Base-by-base conservation (phyloP, 73 alveolate species). In the Uronychia setigera region DNA sequence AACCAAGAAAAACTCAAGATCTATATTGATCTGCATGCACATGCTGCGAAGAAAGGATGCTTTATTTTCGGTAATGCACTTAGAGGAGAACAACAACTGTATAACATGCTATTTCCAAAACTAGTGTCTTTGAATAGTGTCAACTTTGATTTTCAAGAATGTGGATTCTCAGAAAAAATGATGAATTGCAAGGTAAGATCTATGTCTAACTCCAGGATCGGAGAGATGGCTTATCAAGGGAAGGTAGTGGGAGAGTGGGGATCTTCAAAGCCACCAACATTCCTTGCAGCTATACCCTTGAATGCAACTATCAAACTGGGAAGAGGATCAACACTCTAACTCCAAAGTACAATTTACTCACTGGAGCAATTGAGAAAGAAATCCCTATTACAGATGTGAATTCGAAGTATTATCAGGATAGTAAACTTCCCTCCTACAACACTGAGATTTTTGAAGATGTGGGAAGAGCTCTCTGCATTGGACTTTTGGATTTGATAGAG, bases 1-100 rank as follows among this genome's bases (percentile, higher is more conserved):
- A 88, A 92, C 32, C 87, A 87, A 34, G 95, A 90, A 75, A 91
- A 91, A 86, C 81, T 96, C 46, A 81, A 94, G 79, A 84, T 91
- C 82, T 96, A 96, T 88, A 81, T 97, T 80, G 99, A 97, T 86
- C 85, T 97, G 80, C 99, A 97, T 86, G 99, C 98, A 28, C 99
- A 97, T 88, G 98, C 99, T 81, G 94, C 95, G 26, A 90, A 94
- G 59, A 87, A 93, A 29, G 99, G 99, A 0, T 94, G 95, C 32
- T 97, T 94, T 81, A 87, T 96, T 27, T 95, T 83, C 77, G 99
- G 98, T 31, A 97, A 97, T 87, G 92, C 94, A 0, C 85, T 94
- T 80, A 88, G 80, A 25, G 88, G 82, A 33, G 94, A 88, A 74
- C 83, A 81, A 19, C 94, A 96, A 60, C 91, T 94, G 26, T 89